Evolutionary conservation across 495 filamentous ascomycete genomes (phyloP).

Genomic region (Xylaria cubensis): DNA sequence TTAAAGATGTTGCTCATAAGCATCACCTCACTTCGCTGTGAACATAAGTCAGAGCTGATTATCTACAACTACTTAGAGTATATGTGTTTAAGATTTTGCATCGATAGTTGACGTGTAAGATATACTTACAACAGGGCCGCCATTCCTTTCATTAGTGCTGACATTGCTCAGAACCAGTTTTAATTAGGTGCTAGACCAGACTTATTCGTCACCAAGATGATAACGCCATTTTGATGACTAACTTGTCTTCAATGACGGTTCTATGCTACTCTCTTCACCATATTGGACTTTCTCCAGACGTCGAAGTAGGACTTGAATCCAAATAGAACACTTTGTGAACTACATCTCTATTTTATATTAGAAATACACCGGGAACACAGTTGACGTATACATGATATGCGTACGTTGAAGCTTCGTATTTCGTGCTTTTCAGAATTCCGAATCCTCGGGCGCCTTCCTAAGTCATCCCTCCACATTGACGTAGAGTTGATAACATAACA

Average conservation of each 20-base stretch:
- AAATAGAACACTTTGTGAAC: background rate
- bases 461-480: background rate
- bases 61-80: background rate
- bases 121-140: too few species aligned
- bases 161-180: too few species aligned
- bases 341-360: background rate
- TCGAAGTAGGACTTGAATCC: too few species aligned
- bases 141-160: too few species aligned
- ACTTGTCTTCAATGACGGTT: background rate
- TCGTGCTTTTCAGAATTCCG: background rate
- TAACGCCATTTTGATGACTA: background rate
- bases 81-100: background rate
- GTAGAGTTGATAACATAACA: background rate
- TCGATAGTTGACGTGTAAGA: background rate
- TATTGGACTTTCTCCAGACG: background rate
- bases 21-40: background rate
- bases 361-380: background rate
- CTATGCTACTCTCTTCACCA: background rate
- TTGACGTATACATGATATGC: too few species aligned
- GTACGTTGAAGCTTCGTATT: background rate
- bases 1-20: background rate
- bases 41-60: background rate
- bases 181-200: background rate
- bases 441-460: background rate
- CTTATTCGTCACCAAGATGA: background rate